Conservation (phyloP, 139 green algal species). For the Coelastrella sp. region DNA sequence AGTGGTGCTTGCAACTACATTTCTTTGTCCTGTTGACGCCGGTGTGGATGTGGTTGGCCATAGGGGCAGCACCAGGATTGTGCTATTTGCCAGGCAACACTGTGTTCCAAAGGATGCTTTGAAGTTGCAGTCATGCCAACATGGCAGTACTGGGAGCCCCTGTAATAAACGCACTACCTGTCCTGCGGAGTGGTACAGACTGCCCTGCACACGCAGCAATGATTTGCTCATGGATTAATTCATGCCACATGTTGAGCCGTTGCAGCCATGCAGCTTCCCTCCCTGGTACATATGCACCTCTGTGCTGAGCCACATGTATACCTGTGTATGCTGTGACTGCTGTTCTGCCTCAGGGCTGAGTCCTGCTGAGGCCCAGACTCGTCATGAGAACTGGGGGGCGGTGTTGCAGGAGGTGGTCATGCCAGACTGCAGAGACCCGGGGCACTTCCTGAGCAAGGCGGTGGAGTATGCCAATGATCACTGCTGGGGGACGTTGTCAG, state of each 20-base stretch:
- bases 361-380: constrained; percentile 61
- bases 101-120: too few relatives aligned
- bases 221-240: too few relatives aligned
- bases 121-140: too few relatives aligned
- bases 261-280: background rate
- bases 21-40: background rate
- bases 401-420: constrained; percentile 85
- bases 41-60: too few relatives aligned
- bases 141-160: too few relatives aligned
- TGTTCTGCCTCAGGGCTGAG: constrained; percentile 44
- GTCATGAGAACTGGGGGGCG: constrained; percentile 83
- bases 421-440: constrained; percentile 52
- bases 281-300: background rate
- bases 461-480: constrained; percentile 75
- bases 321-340: constrained; percentile 25
- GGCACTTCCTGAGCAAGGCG: constrained; percentile 68
- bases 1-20: background rate
- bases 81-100: too few relatives aligned
- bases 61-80: too few relatives aligned
- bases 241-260: too few relatives aligned
- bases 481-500: constrained; percentile 77
- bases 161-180: too few relatives aligned
- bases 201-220: too few relatives aligned
- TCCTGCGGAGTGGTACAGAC: too few relatives aligned
- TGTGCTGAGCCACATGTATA: background rate